Conservation (phyloP, 139 green algal genomes). For the Tetraselmis striata region DNA sequence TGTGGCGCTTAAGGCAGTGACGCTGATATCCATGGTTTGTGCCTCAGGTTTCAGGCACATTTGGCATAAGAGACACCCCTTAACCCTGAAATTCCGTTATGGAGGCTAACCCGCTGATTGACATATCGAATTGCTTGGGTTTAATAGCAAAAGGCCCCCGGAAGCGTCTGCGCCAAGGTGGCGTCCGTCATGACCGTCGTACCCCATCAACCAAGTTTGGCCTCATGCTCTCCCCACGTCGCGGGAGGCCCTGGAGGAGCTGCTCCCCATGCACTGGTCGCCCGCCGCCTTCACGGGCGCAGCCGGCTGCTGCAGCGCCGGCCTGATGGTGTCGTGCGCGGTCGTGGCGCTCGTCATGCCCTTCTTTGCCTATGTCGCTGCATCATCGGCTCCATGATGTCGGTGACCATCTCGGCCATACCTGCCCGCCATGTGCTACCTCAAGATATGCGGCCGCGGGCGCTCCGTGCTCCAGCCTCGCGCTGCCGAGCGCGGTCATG, state of each 20-base stretch:
- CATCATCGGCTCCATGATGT: slow-evolving; percentile 47
- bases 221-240: slow-evolving; percentile 20
- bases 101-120: too few species aligned
- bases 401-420: slow-evolving; percentile 41
- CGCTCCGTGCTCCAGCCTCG: neutral
- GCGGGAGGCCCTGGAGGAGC: slow-evolving; percentile 26
- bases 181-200: slow-evolving; percentile 7
- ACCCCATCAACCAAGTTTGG: slow-evolving; percentile 25
- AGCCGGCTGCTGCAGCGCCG: slow-evolving; percentile 24
- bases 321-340: slow-evolving; percentile 28
- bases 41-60: too few species aligned
- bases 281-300: neutral
- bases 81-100: too few species aligned
- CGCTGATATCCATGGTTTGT: too few species aligned
- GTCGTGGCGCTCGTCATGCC: slow-evolving; percentile 32
- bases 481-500: neutral
- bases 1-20: too few species aligned
- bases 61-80: too few species aligned
- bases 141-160: neutral
- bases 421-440: slow-evolving; percentile 44
- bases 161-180: neutral
- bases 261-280: neutral
- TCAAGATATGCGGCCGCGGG: slow-evolving; percentile 7
- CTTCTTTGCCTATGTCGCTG: slow-evolving; percentile 47
- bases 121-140: too few species aligned